Base-by-base conservation (phyloP, 768 basidiomycete genomes). In the Leccinum subtestaceum region DNA sequence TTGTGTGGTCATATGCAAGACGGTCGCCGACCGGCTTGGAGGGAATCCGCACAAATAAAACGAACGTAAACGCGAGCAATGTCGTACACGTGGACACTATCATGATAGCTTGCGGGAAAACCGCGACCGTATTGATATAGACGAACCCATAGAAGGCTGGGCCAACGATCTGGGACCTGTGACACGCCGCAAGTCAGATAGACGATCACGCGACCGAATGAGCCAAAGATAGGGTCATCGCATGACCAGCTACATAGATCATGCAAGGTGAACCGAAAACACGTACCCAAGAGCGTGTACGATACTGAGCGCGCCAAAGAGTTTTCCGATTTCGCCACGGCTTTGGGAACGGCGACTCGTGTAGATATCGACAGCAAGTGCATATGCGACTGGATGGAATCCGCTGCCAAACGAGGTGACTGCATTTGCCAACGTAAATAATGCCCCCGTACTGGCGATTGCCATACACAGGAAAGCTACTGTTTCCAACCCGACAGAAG, bases 251-350 rank as follows among this genome's bases (percentile, higher is more conserved):
- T 8, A 12, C n/a, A 29, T 38, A 7, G 6, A n/a, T 13, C 2
- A 6, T 36, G 31, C 21, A 15, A 15, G 9, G 13, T n/a, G 17
- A 48, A 55, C 17, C 4, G 21, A 4, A 9, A 52, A 60, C 19
- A 52, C 77, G 48, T 64, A 87, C 84, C 85, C 78, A 11, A 93
- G 67, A 5, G 88, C 84, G 60, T 89, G 84, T 4, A 93, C 63
- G 29, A 95, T 89, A 57, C 87, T 85, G 58, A 95, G 63, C 3
- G 85, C 92, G 12, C 92, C 94, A 66, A 94, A 95, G 17, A 97
- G 76, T 64, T 77, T 80, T 2, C 93, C 94, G 13, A 80, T 76
- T 66, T 93, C 89, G 13, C 77, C 78, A 0, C 63, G 64, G 38
- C 67, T 66, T 45, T 58, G 50, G 3, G 85, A 82, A 2, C 81